These are phyloP conservation scores for Metschnikowia baotianmanensis DNA, from an alignment of 805 yeast genomes.

Conservation along the genomic window DNA sequence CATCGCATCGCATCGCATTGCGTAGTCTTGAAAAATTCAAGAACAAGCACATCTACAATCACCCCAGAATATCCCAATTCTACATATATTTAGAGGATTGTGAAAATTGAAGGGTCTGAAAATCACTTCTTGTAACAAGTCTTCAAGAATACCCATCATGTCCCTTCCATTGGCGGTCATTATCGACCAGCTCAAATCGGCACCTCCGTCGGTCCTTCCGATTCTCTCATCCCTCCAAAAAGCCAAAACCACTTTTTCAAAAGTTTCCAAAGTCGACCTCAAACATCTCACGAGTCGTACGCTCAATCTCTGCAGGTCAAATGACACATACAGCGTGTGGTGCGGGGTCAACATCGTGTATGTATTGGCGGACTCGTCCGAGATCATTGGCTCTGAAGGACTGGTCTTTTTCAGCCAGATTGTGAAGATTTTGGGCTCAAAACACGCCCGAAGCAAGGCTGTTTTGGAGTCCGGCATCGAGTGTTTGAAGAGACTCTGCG, in stretches of 20 bases:
- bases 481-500: slow-evolving; percentile 40
- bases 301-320: slow-evolving; percentile 44
- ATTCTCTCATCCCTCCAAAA: slow-evolving; percentile 29
- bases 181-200: slow-evolving; percentile 26
- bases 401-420: slow-evolving; percentile 37
- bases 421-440: slow-evolving; percentile 39
- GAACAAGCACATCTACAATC: too few species aligned
- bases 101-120: too few species aligned
- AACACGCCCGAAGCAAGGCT: slow-evolving; percentile 35
- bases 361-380: slow-evolving; percentile 37
- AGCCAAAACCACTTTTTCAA: slow-evolving; percentile 30
- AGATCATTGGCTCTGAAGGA: slow-evolving; percentile 38
- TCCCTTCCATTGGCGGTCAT: slow-evolving; percentile 25
- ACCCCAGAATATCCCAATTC: too few species aligned
- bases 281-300: slow-evolving; percentile 47
- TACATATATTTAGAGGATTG: too few species aligned
- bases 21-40: too few species aligned
- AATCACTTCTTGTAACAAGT: slow-evolving; percentile 15
- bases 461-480: slow-evolving; percentile 38
- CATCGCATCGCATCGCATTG: too few species aligned
- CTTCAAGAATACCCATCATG: slow-evolving; percentile 14
- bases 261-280: slow-evolving; percentile 49
- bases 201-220: slow-evolving; percentile 27
- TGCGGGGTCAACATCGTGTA: slow-evolving; percentile 53
- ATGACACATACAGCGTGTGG: slow-evolving; percentile 48